Evolutionary conservation across 345 rosid species (phyloP).

Genomic region (Populus nigra): DNA sequence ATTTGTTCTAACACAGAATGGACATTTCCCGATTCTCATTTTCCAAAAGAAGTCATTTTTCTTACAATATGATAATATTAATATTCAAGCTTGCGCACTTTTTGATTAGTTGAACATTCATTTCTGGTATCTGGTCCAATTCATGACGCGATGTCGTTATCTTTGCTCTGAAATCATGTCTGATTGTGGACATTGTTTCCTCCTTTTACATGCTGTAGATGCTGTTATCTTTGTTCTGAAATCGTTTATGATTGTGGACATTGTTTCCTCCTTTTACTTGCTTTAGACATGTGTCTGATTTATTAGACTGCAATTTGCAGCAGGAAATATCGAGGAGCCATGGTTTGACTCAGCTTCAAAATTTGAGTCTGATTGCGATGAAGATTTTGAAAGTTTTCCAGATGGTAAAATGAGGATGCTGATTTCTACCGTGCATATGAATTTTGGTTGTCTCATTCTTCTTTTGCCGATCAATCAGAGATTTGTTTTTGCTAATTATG

Average conservation of each 20-base stretch:
- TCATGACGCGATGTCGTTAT: neutral
- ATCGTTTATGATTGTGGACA: neutral
- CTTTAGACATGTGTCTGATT: neutral
- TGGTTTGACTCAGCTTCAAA: slow-evolving; percentile 30
- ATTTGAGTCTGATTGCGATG: slow-evolving; percentile 33
- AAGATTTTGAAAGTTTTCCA: slow-evolving; percentile 30
- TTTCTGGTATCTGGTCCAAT: neutral
- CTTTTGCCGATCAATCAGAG: neutral
- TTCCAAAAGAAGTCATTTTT: neutral
- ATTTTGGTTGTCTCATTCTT: neutral
- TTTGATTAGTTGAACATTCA: neutral
- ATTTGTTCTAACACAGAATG: neutral
- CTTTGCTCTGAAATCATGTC: neutral
- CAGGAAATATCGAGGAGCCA: slow-evolving; percentile 30
- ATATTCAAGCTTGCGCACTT: neutral
- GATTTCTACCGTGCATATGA: neutral
- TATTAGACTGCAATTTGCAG: slow-evolving; percentile 12
- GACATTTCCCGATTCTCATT: neutral
- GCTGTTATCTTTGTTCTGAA: neutral
- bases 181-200: neutral
- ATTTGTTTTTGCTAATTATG: slow-evolving; percentile 2
- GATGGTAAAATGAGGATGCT: slow-evolving; percentile 24
- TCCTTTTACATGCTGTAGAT: too few relatives aligned
- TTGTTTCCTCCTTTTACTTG: neutral
- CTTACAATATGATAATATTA: neutral